These are phyloP conservation scores for Aspergillus latus DNA, from an alignment of 2,329 filamentous ascomycete species.

Conservation along the genomic window DNA sequence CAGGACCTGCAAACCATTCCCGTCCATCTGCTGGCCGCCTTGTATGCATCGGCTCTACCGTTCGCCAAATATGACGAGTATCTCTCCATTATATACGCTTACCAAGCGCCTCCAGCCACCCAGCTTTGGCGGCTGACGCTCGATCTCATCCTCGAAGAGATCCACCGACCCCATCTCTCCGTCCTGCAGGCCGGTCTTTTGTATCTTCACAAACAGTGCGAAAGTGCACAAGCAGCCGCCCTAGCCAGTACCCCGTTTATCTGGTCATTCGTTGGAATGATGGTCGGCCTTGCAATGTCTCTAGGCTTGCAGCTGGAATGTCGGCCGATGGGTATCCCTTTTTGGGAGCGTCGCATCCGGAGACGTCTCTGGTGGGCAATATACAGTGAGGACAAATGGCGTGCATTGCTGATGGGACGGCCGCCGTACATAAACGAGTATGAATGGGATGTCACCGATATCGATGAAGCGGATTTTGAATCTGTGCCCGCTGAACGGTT, in stretches of 20 bases:
- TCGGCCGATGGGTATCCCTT: conserved; percentile 39
- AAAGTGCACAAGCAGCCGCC: conserved; percentile 24
- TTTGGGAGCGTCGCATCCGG: conserved; percentile 40
- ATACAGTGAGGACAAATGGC: conserved; percentile 43
- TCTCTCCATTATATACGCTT: conserved; percentile 30
- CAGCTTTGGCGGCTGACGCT: conserved; percentile 34
- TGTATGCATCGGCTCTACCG: conserved; percentile 35
- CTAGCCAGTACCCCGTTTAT: conserved; percentile 35
- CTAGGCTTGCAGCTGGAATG: conserved; percentile 41
- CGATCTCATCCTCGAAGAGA: conserved; percentile 32
- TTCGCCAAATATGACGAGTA: conserved; percentile 35
- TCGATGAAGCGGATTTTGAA: conserved; percentile 31
- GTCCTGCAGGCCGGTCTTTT: conserved; percentile 35
- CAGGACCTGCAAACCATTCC: conserved; percentile 27
- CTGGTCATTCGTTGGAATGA: conserved; percentile 40
- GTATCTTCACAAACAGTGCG: conserved; percentile 30
- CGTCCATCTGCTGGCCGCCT: conserved; percentile 31
- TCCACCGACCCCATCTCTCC: conserved; percentile 33
- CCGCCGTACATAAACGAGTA: conserved; percentile 37
- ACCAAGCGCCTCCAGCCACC: conserved; percentile 26
- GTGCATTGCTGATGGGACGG: conserved; percentile 36
- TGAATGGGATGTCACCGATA: conserved; percentile 38
- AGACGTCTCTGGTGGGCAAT: conserved; percentile 44
- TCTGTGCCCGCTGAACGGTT: neutral
- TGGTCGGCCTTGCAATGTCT: conserved; percentile 35